Evolutionary conservation across 352 stramenopile species (phyloP).

Genomic region (Halophytophthora polymorphica): DNA sequence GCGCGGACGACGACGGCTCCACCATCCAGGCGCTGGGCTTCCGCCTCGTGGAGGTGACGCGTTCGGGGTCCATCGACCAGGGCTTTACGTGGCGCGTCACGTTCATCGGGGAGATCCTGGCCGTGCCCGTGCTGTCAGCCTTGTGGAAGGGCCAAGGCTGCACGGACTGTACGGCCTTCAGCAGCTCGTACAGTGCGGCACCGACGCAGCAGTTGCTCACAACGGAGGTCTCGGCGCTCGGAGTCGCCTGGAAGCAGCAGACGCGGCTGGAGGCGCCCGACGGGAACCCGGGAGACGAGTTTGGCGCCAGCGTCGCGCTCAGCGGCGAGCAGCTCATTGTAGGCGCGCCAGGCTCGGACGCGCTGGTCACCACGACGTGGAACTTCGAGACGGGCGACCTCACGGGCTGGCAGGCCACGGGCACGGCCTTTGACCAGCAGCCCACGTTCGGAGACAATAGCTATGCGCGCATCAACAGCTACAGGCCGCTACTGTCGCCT

Average conservation of each 20-base stretch:
- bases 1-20: slow-evolving; percentile 43
- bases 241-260: slow-evolving; percentile 61
- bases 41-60: slow-evolving; percentile 74
- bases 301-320: slow-evolving; percentile 71
- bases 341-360: slow-evolving; percentile 59
- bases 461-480: slow-evolving; percentile 76
- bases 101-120: slow-evolving; percentile 74
- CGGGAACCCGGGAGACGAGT: slow-evolving; percentile 69
- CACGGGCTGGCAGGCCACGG: slow-evolving; percentile 91
- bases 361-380: slow-evolving; percentile 91
- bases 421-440: slow-evolving; percentile 91
- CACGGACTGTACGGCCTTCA: slow-evolving; percentile 69
- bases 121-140: slow-evolving; percentile 52
- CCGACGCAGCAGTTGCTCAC: slow-evolving; percentile 58
- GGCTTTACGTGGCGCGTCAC: slow-evolving; percentile 81
- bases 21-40: slow-evolving; percentile 48
- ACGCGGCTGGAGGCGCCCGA: slow-evolving; percentile 56
- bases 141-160: slow-evolving; percentile 70
- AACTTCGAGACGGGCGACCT: slow-evolving; percentile 97
- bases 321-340: slow-evolving; percentile 78
- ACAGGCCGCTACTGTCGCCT: slow-evolving; percentile 23
- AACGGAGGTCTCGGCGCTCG: slow-evolving; percentile 41
- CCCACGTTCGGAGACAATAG: slow-evolving; percentile 95
- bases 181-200: slow-evolving; percentile 50
- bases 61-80: slow-evolving; percentile 65